Evolutionary conservation across 768 basidiomycete species (phyloP).

Genomic region (Russula emetica): DNA sequence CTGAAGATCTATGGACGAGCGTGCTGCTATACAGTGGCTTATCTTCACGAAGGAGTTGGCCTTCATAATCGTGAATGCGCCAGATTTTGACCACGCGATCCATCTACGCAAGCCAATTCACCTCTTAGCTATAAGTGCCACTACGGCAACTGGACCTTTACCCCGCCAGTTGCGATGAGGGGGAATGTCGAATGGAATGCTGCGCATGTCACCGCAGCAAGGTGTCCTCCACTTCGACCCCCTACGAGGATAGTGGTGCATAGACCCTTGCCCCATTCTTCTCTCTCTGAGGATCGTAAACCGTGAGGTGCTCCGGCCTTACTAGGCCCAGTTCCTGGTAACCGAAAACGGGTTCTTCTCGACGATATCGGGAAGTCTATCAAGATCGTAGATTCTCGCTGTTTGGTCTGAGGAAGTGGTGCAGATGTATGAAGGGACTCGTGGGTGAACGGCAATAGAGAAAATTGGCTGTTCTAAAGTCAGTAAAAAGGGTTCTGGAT

Average conservation of each 20-base stretch:
- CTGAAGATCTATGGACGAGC: conserved; percentile 59
- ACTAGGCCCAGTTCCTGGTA: conserved; percentile 46
- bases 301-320: conserved; percentile 68
- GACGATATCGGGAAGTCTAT: conserved; percentile 32
- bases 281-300: conserved; percentile 51
- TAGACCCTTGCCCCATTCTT: conserved; percentile 55
- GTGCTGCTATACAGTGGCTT: conserved; percentile 73
- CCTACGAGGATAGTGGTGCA: conserved; percentile 66
- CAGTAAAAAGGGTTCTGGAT: background rate
- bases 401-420: conserved; percentile 73
- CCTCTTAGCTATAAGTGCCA: conserved; percentile 12
- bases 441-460: conserved; percentile 62
- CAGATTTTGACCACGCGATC: conserved; percentile 77
- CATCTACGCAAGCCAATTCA: conserved; percentile 41
- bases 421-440: conserved; percentile 53
- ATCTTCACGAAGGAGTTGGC: conserved; percentile 54
- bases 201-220: conserved; percentile 62
- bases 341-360: conserved; percentile 56
- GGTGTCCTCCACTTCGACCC: conserved; percentile 68
- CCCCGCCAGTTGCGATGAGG: conserved; percentile 73
- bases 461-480: conserved; percentile 49
- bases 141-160: conserved; percentile 35
- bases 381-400: conserved; percentile 64
- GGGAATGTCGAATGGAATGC: conserved; percentile 64
- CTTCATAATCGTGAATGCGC: conserved; percentile 45